phyloP scores from a whole-genome alignment of 805 yeast species.

The Cyberlindnera americana region DNA sequence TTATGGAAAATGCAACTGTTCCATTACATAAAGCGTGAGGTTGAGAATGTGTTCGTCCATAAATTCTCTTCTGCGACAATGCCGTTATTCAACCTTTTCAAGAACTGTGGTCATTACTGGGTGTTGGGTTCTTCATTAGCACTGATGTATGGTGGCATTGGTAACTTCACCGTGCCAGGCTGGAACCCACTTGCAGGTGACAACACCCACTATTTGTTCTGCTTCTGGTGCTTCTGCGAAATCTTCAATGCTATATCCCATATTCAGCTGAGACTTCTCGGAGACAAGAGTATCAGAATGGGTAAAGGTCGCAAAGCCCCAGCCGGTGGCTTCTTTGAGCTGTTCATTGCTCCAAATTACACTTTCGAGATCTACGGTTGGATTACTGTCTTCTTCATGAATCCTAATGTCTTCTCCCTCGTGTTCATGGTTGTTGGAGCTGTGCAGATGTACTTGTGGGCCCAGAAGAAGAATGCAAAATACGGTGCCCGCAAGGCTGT shows the following conservation, averaged over 20 bases:
- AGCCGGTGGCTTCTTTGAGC: constrained; percentile 76
- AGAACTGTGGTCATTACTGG: constrained; percentile 93
- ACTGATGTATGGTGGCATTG: constrained; percentile 46
- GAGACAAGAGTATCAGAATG: constrained; percentile 32
- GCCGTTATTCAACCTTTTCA: constrained; percentile 86
- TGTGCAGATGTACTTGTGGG: constrained; percentile 89
- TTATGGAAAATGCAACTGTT: constrained; percentile 48
- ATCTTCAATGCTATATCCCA: constrained; percentile 72
- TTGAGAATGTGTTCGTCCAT: constrained; percentile 83
- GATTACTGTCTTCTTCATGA: constrained; percentile 65
- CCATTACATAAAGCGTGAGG: constrained; percentile 86
- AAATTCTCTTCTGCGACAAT: constrained; percentile 84
- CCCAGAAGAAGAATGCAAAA: constrained; percentile 75
- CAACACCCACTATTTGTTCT: constrained; percentile 21
- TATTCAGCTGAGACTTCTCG: constrained; percentile 52
- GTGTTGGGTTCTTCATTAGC: constrained; percentile 68
- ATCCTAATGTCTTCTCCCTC: constrained; percentile 73
- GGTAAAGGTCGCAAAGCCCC: constrained; percentile 43
- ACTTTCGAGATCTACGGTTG: constrained; percentile 81
- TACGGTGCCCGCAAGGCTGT: constrained; percentile 77
- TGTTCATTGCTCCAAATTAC: constrained; percentile 91
- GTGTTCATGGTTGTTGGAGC: constrained; percentile 69
- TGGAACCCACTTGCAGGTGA: constrained; percentile 44
- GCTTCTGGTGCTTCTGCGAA: constrained; percentile 48
- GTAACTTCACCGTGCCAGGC: constrained; percentile 59